phyloP scores from a whole-genome alignment of 2,329 filamentous ascomycete genomes.

The Aspergillus piperis region DNA sequence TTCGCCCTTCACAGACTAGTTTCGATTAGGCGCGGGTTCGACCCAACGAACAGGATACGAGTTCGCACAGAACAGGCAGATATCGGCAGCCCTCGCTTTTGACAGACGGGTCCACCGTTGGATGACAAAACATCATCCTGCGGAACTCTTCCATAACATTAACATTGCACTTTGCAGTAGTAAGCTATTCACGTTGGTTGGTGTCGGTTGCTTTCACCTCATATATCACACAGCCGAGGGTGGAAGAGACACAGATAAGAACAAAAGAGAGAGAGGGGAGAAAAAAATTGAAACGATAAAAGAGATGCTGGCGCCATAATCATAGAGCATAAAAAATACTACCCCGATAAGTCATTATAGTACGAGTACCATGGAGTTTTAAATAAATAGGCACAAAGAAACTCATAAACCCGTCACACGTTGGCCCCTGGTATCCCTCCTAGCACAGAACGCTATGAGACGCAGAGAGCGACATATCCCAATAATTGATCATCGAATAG shows the following conservation, averaged over 20 bases:
- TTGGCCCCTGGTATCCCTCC: slow-evolving; percentile 6
- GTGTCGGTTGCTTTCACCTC: background rate
- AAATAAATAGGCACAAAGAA: slow-evolving; percentile 11
- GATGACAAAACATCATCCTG: background rate
- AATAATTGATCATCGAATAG: background rate
- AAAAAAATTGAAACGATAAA: background rate
- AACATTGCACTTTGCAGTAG: background rate
- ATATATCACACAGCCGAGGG: background rate
- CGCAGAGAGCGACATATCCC: slow-evolving; percentile 5
- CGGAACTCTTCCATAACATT: background rate
- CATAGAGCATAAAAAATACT: background rate
- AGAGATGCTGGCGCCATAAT: background rate
- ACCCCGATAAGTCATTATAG: slow-evolving; percentile 13
- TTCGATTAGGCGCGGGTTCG: background rate
- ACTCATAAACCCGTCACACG: slow-evolving; percentile 18
- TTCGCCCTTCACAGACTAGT: background rate
- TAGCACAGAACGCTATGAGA: background rate
- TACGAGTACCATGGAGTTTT: slow-evolving; percentile 2
- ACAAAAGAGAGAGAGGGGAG: background rate
- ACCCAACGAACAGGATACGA: background rate
- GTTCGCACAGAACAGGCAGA: slow-evolving; percentile 3
- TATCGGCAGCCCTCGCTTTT: background rate
- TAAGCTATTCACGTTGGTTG: background rate
- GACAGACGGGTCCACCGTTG: background rate
- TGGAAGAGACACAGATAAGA: background rate